Percentiles rank a stretch among this genome's conserved stretches.
These are phyloP conservation scores for Nitzschia palea DNA, from an alignment of 108 stramenopile species.

Conservation along the genomic window DNA sequence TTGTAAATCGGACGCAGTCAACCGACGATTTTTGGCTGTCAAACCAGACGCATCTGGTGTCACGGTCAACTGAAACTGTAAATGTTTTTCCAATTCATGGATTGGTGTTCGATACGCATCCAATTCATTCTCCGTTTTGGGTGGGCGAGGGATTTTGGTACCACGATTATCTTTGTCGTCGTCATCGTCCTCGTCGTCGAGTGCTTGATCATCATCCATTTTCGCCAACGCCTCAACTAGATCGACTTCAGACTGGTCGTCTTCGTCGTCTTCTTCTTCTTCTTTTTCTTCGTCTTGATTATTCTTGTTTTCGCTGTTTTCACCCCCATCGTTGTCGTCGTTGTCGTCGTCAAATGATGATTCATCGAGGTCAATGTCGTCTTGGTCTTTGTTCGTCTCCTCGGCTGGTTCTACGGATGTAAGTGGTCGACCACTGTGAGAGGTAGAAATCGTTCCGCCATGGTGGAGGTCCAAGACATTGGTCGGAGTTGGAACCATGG, in stretches of 20 bases:
- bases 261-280: slow-evolving; percentile 17
- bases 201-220: slow-evolving; percentile 30
- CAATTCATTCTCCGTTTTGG: slow-evolving; percentile 73
- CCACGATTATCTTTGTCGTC: neutral
- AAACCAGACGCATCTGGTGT: neutral
- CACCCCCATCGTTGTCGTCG: neutral
- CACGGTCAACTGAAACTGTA: slow-evolving; percentile 40
- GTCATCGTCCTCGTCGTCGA: slow-evolving; percentile 10
- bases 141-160: slow-evolving; percentile 6
- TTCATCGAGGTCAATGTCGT: slow-evolving; percentile 28
- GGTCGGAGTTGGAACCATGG: too few species aligned
- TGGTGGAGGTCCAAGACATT: too few species aligned
- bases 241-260: slow-evolving; percentile 26
- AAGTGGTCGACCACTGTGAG: too few species aligned
- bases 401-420: too few species aligned
- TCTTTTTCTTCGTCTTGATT: neutral
- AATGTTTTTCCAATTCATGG: slow-evolving; percentile 49
- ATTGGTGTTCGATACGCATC: slow-evolving; percentile 66
- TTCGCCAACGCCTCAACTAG: slow-evolving; percentile 1
- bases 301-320: neutral
- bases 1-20: slow-evolving; percentile 19
- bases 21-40: neutral
- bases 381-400: too few species aligned
- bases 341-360: slow-evolving; percentile 11
- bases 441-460: too few species aligned